Conservation (phyloP, 495 filamentous ascomycete genomes). For the Aspergillus sclerotiicarbonarius region DNA sequence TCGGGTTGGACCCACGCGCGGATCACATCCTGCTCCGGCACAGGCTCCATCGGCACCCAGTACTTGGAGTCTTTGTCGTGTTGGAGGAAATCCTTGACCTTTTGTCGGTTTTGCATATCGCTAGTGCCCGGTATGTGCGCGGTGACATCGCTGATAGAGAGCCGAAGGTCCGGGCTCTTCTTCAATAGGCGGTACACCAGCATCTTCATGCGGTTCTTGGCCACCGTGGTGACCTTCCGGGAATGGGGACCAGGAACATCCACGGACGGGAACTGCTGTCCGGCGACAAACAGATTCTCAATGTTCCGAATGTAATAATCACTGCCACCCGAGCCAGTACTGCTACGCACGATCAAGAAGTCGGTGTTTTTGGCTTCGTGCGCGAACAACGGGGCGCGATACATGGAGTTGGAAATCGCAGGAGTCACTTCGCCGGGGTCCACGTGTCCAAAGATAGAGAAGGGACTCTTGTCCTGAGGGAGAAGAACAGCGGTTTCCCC, state of each 20-base stretch:
- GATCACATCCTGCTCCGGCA: slow-evolving; percentile 75
- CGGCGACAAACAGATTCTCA: slow-evolving; percentile 84
- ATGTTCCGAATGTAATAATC: slow-evolving; percentile 81
- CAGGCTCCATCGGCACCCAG: slow-evolving; percentile 76
- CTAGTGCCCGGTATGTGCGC: slow-evolving; percentile 84
- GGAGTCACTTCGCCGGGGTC: slow-evolving; percentile 86
- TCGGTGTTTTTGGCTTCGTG: slow-evolving; percentile 76
- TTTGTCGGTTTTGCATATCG: slow-evolving; percentile 92
- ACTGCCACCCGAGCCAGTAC: slow-evolving; percentile 68
- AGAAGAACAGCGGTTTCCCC: slow-evolving; percentile 85
- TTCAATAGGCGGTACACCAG: slow-evolving; percentile 81
- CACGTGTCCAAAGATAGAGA: slow-evolving; percentile 90
- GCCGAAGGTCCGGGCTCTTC: slow-evolving; percentile 63
- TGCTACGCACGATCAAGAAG: slow-evolving; percentile 81
- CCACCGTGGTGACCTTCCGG: slow-evolving; percentile 87
- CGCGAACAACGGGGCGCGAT: slow-evolving; percentile 86
- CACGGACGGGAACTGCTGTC: slow-evolving; percentile 85
- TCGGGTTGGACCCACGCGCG: slow-evolving; percentile 89
- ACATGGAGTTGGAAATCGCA: slow-evolving; percentile 93
- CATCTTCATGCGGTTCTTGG: slow-evolving; percentile 95
- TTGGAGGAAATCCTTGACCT: slow-evolving; percentile 91
- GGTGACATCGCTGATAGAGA: slow-evolving; percentile 76
- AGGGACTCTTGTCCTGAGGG: slow-evolving; percentile 91
- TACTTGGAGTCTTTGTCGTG: slow-evolving; percentile 81
- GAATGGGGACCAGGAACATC: slow-evolving; percentile 93